Conservation (phyloP, 2,329 filamentous ascomycete genomes). For the Botrytis fabae region DNA sequence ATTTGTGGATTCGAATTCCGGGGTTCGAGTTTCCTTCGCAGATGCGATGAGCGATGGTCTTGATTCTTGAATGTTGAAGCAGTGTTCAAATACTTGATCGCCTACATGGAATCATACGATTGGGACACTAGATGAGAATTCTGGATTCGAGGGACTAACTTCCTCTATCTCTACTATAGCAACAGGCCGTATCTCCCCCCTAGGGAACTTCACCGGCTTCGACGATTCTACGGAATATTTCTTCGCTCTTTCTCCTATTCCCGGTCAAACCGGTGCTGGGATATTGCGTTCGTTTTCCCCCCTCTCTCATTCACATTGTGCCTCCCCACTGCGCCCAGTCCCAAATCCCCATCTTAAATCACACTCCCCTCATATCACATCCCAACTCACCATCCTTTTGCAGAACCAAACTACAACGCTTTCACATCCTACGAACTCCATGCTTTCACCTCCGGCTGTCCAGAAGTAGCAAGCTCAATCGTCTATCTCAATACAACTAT, state of each 20-base stretch:
- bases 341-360: background rate
- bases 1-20: too few relatives aligned
- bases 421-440: constrained; percentile 42
- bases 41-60: too few relatives aligned
- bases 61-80: too few relatives aligned
- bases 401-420: constrained; percentile 31
- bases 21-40: too few relatives aligned
- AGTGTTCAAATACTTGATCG: background rate
- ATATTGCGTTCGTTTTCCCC: background rate
- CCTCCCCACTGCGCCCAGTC: background rate
- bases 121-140: background rate
- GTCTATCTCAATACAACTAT: constrained; percentile 44
- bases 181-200: background rate
- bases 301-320: background rate
- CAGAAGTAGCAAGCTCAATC: constrained; percentile 43
- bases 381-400: background rate
- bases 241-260: constrained; percentile 45
- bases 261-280: constrained; percentile 29
- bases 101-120: too few relatives aligned
- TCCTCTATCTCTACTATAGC: background rate
- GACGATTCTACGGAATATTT: constrained; percentile 49
- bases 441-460: constrained; percentile 42
- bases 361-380: background rate
- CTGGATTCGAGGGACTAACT: background rate
- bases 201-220: constrained; percentile 45